These are phyloP conservation scores for Austropuccinia psidii DNA, from an alignment of 1,284 basidiomycete genomes.

Conservation along the genomic window DNA sequence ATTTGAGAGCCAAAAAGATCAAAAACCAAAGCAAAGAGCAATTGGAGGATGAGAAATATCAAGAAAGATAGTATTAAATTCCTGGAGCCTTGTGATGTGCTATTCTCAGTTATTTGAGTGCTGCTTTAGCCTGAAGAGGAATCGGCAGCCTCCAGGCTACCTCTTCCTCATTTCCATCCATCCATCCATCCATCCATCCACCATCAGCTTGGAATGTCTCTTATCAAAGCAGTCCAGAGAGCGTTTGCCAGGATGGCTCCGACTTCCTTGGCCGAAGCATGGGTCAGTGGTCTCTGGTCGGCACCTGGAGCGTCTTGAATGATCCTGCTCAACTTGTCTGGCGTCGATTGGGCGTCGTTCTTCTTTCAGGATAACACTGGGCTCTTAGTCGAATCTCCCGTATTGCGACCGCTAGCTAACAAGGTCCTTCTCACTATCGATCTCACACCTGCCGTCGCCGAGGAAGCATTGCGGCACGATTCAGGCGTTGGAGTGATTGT, in stretches of 20 bases:
- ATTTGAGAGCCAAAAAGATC: no score
- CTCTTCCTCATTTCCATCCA: no score
- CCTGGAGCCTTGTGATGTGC: no score
- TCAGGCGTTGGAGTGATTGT: slow-evolving; percentile 18
- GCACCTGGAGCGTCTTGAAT: no score
- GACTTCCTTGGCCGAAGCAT: slow-evolving; percentile 25
- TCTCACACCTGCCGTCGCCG: slow-evolving; percentile 12
- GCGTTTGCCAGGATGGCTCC: slow-evolving; percentile 28
- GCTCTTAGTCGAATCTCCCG: slow-evolving; percentile 21
- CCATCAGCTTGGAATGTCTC: slow-evolving; percentile 23
- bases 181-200: background rate
- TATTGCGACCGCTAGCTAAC: background rate
- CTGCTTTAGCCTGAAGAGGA: no score
- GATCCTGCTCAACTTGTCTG: background rate
- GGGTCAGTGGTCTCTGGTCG: background rate
- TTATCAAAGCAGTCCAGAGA: slow-evolving; percentile 20
- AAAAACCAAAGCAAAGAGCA: no score
- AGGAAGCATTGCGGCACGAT: slow-evolving; percentile 16
- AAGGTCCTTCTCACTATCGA: slow-evolving; percentile 30
- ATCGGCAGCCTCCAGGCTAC: background rate
- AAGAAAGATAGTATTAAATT: no score
- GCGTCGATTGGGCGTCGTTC: background rate
- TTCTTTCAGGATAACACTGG: slow-evolving; percentile 29
- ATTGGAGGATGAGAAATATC: no score
- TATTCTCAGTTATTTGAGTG: no score